These are phyloP conservation scores for Penicillium bialowiezense DNA, from an alignment of 495 filamentous ascomycete genomes.

Conservation along the genomic window DNA sequence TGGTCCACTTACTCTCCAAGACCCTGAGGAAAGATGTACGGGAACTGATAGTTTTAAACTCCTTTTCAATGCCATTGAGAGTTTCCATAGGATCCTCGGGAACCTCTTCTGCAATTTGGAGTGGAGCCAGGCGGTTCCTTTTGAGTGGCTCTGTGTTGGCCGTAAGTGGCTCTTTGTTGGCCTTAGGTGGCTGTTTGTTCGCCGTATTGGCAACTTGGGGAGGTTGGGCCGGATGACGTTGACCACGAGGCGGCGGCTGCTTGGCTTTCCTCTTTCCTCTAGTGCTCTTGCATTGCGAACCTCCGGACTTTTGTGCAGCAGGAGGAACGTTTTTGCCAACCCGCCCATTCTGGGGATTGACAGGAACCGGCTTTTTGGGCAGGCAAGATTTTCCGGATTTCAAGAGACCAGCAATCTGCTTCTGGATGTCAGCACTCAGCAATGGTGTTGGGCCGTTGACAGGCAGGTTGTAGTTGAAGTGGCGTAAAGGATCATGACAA, in stretches of 20 bases:
- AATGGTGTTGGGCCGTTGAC: no score
- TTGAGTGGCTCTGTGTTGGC: no score
- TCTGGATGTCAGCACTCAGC: no score
- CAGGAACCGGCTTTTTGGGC: not conserved
- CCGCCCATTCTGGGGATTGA: not conserved
- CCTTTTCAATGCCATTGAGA: not conserved
- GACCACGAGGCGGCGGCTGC: no score
- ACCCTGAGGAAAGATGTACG: not conserved
- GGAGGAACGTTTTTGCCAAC: not conserved
- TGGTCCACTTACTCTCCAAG: slow-evolving; percentile 12
- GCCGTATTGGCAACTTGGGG: no score
- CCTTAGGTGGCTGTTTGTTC: no score
- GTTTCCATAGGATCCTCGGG: slow-evolving; percentile 12
- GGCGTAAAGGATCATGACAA: not conserved
- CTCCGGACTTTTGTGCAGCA: no score
- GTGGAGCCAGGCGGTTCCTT: slow-evolving; percentile 15
- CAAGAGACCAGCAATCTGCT: not conserved
- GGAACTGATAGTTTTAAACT: not conserved
- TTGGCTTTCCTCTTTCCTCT: no score
- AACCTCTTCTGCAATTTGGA: slow-evolving; percentile 4
- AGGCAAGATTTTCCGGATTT: not conserved
- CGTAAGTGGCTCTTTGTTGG: no score
- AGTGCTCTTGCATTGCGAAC: no score
- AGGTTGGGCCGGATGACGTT: no score
- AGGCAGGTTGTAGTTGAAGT: not conserved